Conservation (phyloP, 2,329 filamentous ascomycete species). For the Cryphonectria parasitica region DNA sequence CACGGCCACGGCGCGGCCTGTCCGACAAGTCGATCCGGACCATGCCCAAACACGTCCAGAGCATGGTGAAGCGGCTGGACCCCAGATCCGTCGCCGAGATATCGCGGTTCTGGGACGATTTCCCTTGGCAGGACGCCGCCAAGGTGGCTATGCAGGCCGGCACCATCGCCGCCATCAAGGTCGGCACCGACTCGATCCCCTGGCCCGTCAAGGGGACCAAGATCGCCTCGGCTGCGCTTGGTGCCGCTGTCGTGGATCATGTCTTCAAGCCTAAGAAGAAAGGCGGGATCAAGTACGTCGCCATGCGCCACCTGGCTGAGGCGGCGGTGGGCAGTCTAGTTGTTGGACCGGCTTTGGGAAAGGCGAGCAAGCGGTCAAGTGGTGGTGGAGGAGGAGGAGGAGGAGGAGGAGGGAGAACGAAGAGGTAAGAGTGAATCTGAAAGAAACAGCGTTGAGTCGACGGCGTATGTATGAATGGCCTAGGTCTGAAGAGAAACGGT, state of each 20-base stretch:
- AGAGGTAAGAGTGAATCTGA: not conserved
- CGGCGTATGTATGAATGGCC: not conserved
- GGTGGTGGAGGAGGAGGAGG: not conserved
- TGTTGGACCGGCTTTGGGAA: constrained; percentile 29
- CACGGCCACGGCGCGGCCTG: constrained; percentile 14
- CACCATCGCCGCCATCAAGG: constrained; percentile 33
- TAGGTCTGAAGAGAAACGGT: not conserved
- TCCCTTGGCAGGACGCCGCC: constrained; percentile 31
- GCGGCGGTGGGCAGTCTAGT: constrained; percentile 33
- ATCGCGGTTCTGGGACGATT: constrained; percentile 14
- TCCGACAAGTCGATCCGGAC: constrained; percentile 22
- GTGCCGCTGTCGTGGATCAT: constrained; percentile 36
- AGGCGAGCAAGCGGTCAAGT: not conserved
- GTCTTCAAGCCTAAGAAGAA: constrained; percentile 33
- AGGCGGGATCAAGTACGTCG: constrained; percentile 36
- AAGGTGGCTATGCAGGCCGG: constrained; percentile 35
- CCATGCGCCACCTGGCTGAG: constrained; percentile 35
- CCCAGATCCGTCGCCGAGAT: constrained; percentile 9
- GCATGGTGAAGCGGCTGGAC: constrained; percentile 10
- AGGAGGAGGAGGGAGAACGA: not conserved
- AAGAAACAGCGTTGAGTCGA: not conserved
- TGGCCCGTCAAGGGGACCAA: constrained; percentile 35
- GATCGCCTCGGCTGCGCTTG: constrained; percentile 36
- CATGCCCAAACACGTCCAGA: constrained; percentile 17
- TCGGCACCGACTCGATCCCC: constrained; percentile 29